Conservation (phyloP, 805 yeast species). For the Yarrowia sp. region DNA sequence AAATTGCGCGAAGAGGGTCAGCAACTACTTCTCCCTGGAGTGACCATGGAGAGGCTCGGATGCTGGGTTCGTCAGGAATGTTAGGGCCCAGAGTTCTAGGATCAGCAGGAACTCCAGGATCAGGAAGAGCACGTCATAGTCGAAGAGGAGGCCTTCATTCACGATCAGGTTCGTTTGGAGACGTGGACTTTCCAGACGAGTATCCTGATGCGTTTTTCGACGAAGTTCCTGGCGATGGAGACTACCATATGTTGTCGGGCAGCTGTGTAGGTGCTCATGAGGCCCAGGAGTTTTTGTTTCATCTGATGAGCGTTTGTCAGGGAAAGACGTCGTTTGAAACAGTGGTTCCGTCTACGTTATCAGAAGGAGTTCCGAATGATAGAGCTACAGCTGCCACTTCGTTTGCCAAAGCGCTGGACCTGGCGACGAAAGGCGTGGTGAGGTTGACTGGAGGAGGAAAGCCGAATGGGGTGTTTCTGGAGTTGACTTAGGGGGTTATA, state of each 20-base stretch:
- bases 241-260: constrained; percentile 9
- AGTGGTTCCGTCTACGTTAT: background rate
- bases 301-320: constrained; percentile 8
- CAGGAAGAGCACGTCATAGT: constrained; percentile 14
- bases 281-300: constrained; percentile 14
- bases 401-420: background rate
- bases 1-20: background rate
- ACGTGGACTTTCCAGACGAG: background rate
- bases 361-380: background rate
- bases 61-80: background rate
- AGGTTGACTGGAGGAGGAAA: background rate
- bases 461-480: background rate
- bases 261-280: background rate
- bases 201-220: background rate
- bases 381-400: background rate
- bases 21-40: background rate
- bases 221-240: background rate
- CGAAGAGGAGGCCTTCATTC: background rate
- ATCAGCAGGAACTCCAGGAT: background rate
- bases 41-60: background rate
- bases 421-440: background rate
- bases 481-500: background rate
- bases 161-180: background rate
- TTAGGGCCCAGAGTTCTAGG: background rate
- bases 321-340: constrained; percentile 29